Evolutionary conservation across 2,329 filamentous ascomycete species (phyloP), one percentile per base, ranked within the genome.

Genomic region (Trichoderma citrinoviride): DNA sequence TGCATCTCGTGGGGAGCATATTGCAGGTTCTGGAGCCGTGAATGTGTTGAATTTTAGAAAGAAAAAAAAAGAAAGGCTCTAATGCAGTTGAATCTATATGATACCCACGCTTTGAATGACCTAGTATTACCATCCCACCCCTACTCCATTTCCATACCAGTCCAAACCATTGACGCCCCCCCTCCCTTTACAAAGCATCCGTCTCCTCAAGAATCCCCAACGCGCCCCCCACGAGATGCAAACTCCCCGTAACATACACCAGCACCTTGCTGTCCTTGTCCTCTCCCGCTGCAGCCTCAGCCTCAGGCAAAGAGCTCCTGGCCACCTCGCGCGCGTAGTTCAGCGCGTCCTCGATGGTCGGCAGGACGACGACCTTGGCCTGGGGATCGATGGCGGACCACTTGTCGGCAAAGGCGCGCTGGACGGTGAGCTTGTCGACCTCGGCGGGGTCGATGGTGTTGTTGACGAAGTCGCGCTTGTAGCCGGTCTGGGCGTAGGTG

Each of bases 1-100:
- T 96, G 72, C 90, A 96, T 80, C 82, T 97, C 44, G 92, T 93
- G 1, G 92, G 93, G 7, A 91, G 90, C 12, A 80, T 93, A 52
- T 79, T 96, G 60, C 88, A 90, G 74, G 87, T 90, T 1, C 76
- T 96, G 65, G 91, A 82, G 71, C 80, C 80, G 8, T 76, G 77
- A 37, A 37, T 37, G 33, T 37, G 33, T 37, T 37, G 33, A 37
- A 37, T 10, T 12, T 14, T 37, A 14, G 33, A 14, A 71, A 19
- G 6, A 3, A 21, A 4, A 19, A 37, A 41, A 14, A 6, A 33
- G 23, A 19, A 21, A 14, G 15, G 17, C 33, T n/a, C 21, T n/a
- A 19, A 41, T 41, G 6, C 12, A 50, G 5, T 57, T 21, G 37
- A 37, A 37, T 37, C 33, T 37, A 37, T 5, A 37, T 37, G 33